Evolutionary conservation across 768 basidiomycete species (phyloP).

Genomic region (Podaxis carcinomalis): DNA sequence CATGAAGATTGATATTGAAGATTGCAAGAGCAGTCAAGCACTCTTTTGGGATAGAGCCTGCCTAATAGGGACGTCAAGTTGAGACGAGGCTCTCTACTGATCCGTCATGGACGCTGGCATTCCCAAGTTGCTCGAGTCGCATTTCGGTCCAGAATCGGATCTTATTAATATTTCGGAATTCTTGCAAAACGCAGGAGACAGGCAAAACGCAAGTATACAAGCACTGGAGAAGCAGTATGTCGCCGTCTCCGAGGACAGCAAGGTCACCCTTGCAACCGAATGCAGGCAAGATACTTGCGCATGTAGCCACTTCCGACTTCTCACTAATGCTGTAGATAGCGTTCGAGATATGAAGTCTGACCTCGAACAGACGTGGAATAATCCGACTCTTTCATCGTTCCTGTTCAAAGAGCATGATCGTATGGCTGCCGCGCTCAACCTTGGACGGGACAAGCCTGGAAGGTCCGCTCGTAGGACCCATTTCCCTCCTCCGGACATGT

Average conservation of each 20-base stretch:
- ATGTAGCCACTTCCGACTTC: background rate
- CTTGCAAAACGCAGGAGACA: conserved; percentile 26
- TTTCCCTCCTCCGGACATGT: conserved; percentile 33
- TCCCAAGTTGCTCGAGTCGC: conserved; percentile 36
- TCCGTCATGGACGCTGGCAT: conserved; percentile 24
- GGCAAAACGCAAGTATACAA: conserved; percentile 2
- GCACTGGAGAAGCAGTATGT: conserved; percentile 3
- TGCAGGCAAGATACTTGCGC: conserved; percentile 32
- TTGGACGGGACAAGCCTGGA: conserved; percentile 22
- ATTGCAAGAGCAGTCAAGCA: background rate
- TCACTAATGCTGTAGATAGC: conserved; percentile 26
- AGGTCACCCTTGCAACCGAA: conserved; percentile 31
- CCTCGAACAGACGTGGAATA: conserved; percentile 44
- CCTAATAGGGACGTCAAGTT: background rate
- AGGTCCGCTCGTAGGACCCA: conserved; percentile 28
- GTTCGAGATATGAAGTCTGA: conserved; percentile 45
- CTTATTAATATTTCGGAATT: conserved; percentile 44
- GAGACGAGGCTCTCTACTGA: background rate
- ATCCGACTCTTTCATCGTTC: conserved; percentile 55
- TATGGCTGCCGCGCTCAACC: conserved; percentile 30
- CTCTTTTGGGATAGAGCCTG: background rate
- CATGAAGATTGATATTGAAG: background rate
- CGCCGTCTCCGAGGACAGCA: conserved; percentile 20
- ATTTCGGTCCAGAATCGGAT: conserved; percentile 64
- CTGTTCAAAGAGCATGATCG: conserved; percentile 50